Evolutionary conservation across 176 grass and related monocot species (phyloP).

Genomic region (Aegilops tauschii): DNA sequence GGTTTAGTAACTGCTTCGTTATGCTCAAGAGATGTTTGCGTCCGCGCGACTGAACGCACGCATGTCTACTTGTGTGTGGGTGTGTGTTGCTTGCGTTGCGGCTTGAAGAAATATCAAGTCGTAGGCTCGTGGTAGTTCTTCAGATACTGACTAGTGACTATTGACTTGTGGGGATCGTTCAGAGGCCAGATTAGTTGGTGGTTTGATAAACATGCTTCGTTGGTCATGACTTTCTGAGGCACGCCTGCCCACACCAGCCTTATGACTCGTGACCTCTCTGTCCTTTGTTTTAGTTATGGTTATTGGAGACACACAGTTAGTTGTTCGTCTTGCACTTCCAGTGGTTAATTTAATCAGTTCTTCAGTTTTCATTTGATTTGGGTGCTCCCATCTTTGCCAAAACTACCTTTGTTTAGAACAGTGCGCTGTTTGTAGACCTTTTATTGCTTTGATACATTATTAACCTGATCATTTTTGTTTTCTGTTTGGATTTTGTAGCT

Average conservation of each 20-base stretch:
- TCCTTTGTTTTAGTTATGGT: neutral
- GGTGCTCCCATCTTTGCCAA: neutral
- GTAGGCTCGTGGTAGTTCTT: neutral
- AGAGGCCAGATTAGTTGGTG: neutral
- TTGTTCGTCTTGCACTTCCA: neutral
- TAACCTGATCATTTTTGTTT: conserved; percentile 5
- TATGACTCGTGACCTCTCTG: neutral
- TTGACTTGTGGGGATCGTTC: neutral
- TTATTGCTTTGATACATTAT: neutral
- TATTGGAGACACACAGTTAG: neutral
- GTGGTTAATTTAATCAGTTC: neutral
- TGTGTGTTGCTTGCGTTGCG: neutral
- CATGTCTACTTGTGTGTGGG: neutral
- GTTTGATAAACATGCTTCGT: neutral
- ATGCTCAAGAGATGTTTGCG: neutral
- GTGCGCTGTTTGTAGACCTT: neutral
- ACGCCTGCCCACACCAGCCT: neutral
- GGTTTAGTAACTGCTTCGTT: neutral
- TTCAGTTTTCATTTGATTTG: neutral
- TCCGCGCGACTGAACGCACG: neutral
- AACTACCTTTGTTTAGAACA: neutral
- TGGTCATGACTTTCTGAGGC: neutral
- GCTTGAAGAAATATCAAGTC: neutral
- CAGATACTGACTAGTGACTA: neutral
- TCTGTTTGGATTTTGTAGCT: conserved; percentile 53